A percentile compares a stretch with the other conserved stretches of the same genome.
These are phyloP conservation scores for Hansenula lynferdii DNA, from an alignment of 1,139 yeast species.

Conservation along the genomic window DNA sequence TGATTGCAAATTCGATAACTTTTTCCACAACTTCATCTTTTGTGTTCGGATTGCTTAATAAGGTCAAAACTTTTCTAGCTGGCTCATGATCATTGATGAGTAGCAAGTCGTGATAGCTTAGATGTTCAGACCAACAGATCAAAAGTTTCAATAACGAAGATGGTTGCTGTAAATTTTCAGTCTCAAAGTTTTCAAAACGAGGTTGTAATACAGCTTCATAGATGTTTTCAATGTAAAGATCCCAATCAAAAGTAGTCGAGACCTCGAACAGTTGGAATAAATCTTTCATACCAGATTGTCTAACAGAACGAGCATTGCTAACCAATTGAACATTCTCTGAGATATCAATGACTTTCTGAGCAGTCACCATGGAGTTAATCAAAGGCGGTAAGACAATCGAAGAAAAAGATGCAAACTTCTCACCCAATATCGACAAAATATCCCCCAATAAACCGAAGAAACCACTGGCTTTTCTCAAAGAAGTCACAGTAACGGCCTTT, in stretches of 20 bases:
- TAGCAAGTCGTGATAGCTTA: conserved; percentile 46
- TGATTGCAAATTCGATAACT: conserved; percentile 53
- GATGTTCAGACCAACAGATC: conserved; percentile 54
- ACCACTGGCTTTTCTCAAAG: conserved; percentile 60
- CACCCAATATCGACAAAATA: conserved; percentile 58
- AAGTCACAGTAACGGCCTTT: conserved; percentile 16
- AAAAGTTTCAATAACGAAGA: conserved; percentile 74
- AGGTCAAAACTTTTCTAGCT: conserved; percentile 47
- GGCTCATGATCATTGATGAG: conserved; percentile 54
- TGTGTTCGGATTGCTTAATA: conserved; percentile 49
- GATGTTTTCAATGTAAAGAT: conserved; percentile 43
- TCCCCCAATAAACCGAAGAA: conserved; percentile 66
- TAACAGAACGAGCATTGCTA: conserved; percentile 47
- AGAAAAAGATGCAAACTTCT: conserved; percentile 46
- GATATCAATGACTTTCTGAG: conserved; percentile 42
- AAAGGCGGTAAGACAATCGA: conserved; percentile 54
- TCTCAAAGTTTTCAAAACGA: conserved; percentile 60
- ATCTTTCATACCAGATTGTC: conserved; percentile 60
- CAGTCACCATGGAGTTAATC: conserved; percentile 48
- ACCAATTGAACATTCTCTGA: conserved; percentile 27
- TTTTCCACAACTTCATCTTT: conserved; percentile 62
- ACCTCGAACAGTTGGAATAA: conserved; percentile 44
- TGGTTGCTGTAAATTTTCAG: conserved; percentile 77
- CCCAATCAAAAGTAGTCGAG: conserved; percentile 57
- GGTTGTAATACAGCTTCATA: conserved; percentile 56